Conservation (phyloP, 2,329 filamentous ascomycete species). For the Aureobasidium uvarum region DNA sequence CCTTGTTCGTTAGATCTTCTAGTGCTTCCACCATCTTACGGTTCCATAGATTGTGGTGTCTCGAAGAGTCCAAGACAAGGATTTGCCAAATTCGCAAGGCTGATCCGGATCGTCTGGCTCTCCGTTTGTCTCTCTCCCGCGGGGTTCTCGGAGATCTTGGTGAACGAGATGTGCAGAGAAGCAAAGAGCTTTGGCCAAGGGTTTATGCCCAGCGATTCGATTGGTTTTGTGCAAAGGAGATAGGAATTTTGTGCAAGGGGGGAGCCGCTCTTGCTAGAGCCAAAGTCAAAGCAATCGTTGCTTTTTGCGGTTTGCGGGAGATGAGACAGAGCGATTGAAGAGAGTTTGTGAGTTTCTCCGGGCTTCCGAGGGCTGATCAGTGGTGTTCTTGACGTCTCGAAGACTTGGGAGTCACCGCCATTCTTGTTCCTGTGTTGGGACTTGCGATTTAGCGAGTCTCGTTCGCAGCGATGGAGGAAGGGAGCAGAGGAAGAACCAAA, state of each 20-base stretch:
- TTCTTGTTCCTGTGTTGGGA: background rate
- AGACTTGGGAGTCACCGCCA: background rate
- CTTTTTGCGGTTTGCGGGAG: conserved; percentile 6
- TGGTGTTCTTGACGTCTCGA: background rate
- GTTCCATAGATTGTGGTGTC: too few relatives aligned
- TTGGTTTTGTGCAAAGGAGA: background rate
- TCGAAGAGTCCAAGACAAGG: background rate
- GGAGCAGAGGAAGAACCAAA: too few relatives aligned
- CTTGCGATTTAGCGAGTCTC: background rate
- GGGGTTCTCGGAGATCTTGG: background rate
- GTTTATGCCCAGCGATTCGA: background rate
- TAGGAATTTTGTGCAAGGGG: background rate
- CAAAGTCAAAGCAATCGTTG: background rate
- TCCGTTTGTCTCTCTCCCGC: background rate
- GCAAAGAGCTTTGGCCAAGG: background rate
- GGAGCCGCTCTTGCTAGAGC: background rate
- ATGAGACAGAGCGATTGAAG: background rate
- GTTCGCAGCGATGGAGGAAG: background rate
- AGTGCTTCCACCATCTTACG: too few relatives aligned
- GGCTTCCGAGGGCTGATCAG: background rate
- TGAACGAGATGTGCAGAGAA: background rate
- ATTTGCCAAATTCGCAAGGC: background rate
- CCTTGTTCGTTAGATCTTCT: too few relatives aligned
- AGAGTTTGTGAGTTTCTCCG: background rate
- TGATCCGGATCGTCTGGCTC: background rate